A percentile compares a stretch with the other conserved stretches of the same genome.
phyloP scores from a whole-genome alignment of 352 stramenopile genomes.

The Globisporangium paddicum region DNA sequence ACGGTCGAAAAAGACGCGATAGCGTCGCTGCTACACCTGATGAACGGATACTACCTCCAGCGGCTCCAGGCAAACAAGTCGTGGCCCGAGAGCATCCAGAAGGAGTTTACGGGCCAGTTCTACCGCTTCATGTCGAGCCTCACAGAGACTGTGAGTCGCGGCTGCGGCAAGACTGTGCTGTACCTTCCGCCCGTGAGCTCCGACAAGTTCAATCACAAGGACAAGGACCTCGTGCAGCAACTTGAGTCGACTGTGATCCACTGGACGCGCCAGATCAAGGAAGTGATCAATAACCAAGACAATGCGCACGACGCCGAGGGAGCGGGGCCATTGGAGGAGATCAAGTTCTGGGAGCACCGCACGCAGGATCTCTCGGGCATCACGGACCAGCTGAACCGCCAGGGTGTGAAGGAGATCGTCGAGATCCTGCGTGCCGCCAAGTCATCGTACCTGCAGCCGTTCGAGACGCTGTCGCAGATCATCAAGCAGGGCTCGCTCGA shows the following conservation, averaged over 20 bases:
- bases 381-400: slow-evolving; percentile 89
- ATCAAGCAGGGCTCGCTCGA: slow-evolving; percentile 91
- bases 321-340: slow-evolving; percentile 91
- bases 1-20: slow-evolving; percentile 78
- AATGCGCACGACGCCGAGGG: slow-evolving; percentile 89
- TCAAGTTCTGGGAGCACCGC: slow-evolving; percentile 94
- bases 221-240: slow-evolving; percentile 95
- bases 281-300: slow-evolving; percentile 96
- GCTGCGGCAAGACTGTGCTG: slow-evolving; percentile 91
- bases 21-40: slow-evolving; percentile 74
- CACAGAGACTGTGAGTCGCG: slow-evolving; percentile 90
- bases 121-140: slow-evolving; percentile 94
- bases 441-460: slow-evolving; percentile 92
- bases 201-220: slow-evolving; percentile 80
- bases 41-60: slow-evolving; percentile 84
- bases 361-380: slow-evolving; percentile 92
- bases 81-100: slow-evolving; percentile 93
- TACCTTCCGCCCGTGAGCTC: slow-evolving; percentile 88
- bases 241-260: slow-evolving; percentile 96
- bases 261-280: slow-evolving; percentile 97
- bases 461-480: slow-evolving; percentile 90
- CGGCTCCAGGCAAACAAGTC: slow-evolving; percentile 71
- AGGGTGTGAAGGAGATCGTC: slow-evolving; percentile 89
- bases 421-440: slow-evolving; percentile 85
- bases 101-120: slow-evolving; percentile 93